phyloP scores from a whole-genome alignment of 202 grass and related monocot genomes.

The Saccharum hybrid region DNA sequence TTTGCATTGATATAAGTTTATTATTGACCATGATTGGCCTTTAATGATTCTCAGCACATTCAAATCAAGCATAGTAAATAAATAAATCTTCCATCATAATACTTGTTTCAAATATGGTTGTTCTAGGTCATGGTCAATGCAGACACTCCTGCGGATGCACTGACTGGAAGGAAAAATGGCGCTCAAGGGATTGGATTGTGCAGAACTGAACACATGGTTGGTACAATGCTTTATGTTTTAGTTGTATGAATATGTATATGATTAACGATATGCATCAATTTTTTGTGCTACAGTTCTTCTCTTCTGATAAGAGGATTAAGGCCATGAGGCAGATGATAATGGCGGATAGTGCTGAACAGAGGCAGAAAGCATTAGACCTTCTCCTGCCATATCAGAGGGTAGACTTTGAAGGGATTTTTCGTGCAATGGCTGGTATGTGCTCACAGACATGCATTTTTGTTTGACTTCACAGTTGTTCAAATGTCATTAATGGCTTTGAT shows the following conservation, averaged over 20 bases:
- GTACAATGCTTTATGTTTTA: conserved; percentile 20
- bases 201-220: conserved; percentile 95
- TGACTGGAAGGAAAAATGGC: conserved; percentile 84
- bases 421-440: conserved; percentile 81
- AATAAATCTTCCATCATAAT: not conserved
- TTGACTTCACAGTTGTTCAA: not conserved
- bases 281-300: conserved; percentile 50
- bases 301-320: conserved; percentile 96
- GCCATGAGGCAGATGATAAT: conserved; percentile 97
- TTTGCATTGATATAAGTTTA: not conserved
- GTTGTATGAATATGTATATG: conserved; percentile 9
- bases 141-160: conserved; percentile 85
- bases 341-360: conserved; percentile 70
- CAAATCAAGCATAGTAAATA: not conserved
- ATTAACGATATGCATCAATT: not conserved
- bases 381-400: conserved; percentile 89
- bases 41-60: too few species aligned
- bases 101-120: not conserved
- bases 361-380: conserved; percentile 71
- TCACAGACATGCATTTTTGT: conserved; percentile 10
- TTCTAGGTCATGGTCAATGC: conserved; percentile 61
- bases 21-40: not conserved
- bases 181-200: conserved; percentile 95
- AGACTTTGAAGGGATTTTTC: conserved; percentile 96
- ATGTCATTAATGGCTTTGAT: conserved; percentile 6